Evolutionary conservation across 345 rosid species (phyloP).

Genomic region (Citrus maxima): DNA sequence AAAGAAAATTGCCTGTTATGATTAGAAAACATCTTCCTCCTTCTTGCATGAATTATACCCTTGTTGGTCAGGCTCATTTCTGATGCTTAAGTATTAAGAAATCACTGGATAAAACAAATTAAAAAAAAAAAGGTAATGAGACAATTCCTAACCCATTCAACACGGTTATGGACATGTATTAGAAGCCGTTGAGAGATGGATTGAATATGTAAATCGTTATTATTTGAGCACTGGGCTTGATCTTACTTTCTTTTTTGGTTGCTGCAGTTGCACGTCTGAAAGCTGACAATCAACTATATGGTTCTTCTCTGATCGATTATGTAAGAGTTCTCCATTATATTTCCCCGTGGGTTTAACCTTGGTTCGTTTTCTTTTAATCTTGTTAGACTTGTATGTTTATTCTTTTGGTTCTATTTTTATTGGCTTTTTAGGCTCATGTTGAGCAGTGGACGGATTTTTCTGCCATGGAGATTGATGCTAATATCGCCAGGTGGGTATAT

Average conservation of each 20-base stretch:
- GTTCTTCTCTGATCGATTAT: constrained; percentile 65
- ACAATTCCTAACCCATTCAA: background rate
- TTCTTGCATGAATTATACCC: background rate
- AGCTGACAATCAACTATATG: constrained; percentile 61
- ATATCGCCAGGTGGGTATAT: constrained; percentile 49
- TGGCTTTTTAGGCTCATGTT: constrained; percentile 55
- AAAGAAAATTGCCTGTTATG: constrained; percentile 48
- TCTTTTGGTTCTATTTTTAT: constrained; percentile 4
- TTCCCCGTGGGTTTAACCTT: background rate
- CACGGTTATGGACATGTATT: background rate
- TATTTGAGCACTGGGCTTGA: background rate
- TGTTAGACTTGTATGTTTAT: background rate
- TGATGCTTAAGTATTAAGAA: background rate
- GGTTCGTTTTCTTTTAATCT: background rate
- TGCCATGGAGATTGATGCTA: constrained; percentile 69
- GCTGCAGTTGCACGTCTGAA: constrained; percentile 62
- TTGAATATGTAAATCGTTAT: background rate
- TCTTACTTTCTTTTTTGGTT: background rate
- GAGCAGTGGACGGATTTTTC: constrained; percentile 98
- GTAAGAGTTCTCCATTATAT: constrained; percentile 36
- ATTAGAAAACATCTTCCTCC: constrained; percentile 27
- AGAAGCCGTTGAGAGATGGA: background rate
- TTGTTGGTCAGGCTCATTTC: background rate
- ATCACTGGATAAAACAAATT: background rate
- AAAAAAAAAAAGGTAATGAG: background rate